Evolutionary conservation across 257 asterid genomes (phyloP), one percentile per base, ranked within the genome.

Genomic region (Datura wrightii): DNA sequence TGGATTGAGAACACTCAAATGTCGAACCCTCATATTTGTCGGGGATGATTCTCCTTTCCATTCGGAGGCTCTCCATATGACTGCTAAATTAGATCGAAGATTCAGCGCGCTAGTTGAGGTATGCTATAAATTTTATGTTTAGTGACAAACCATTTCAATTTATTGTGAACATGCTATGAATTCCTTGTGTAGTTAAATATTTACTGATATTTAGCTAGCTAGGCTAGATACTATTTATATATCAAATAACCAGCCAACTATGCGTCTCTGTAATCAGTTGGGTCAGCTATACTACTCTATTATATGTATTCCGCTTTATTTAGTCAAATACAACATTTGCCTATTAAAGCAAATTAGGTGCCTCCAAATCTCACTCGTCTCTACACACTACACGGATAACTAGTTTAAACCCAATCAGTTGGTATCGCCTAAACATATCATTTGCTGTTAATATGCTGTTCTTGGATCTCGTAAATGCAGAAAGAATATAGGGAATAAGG

Each of bases 31-130:
- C 82, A 90, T 95, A 83, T 95, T 95, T 87, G 98, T 94, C 11
- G 99, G 99, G 58, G 97, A 95, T 67, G 85, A 84, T 80, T 95
- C 97, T 86, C 97, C 98, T 86, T 95, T 92, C 58, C 90, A 95
- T 85, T 86, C 90, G 6, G 98, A 94, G 79, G 90, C 97, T 48
- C 90, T 92, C 79, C 91, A 92, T 86, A 93, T 95, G 97, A 86
- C 91, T 54, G 82, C 92, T 11, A 94, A 93, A 85, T 90, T 95
- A 84, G 98, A 95, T 86, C 88, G 87, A 88, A 93, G 97, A 94
- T 91, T 84, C 86, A 90, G 95, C 83, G 99, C 99, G 80, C 91
- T 95, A 85, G 98, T 95, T 79, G 99, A 95, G 99, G 99, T 95
- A 91, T 18, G 88, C 16, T 79, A 76, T 37, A 65, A 60, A 48